phyloP scores from a whole-genome alignment of 2,329 filamentous ascomycete species.

The Aspergillus pseudotamarii region DNA sequence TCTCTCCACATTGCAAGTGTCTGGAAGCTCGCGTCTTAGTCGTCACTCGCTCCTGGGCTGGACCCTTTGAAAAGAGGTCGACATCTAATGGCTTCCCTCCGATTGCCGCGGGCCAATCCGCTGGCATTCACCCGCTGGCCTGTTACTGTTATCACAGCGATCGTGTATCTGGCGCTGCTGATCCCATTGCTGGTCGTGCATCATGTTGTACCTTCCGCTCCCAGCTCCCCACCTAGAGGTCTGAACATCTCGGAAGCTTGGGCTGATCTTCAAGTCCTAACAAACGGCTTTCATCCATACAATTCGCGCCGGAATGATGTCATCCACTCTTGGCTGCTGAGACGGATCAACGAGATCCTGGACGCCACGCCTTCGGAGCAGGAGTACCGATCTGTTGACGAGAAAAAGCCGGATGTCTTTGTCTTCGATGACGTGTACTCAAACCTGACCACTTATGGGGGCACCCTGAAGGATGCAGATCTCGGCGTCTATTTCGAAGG shows the following conservation, averaged over 20 bases:
- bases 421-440: conserved; percentile 78
- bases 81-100: conserved; percentile 36
- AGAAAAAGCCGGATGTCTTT: conserved; percentile 46
- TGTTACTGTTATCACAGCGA: conserved; percentile 77
- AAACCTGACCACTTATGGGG: conserved; percentile 72
- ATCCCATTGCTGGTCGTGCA: conserved; percentile 74
- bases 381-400: conserved; percentile 19
- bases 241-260: conserved; percentile 85
- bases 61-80: conserved; percentile 9
- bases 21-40: not conserved
- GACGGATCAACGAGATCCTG: conserved; percentile 71
- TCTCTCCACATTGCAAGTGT: not conserved
- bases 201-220: conserved; percentile 71
- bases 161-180: conserved; percentile 77
- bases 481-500: conserved; percentile 81
- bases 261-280: conserved; percentile 77
- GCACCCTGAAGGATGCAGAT: conserved; percentile 39
- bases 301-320: conserved; percentile 83
- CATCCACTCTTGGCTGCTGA: conserved; percentile 74
- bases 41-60: conserved; percentile 1
- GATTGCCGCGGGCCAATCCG: conserved; percentile 41
- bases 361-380: conserved; percentile 54
- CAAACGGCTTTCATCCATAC: conserved; percentile 78
- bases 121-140: conserved; percentile 78
- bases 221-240: conserved; percentile 61